Percentiles rank a stretch among this genome's conserved stretches.
phyloP scores from a whole-genome alignment of 2,329 filamentous ascomycete genomes.

The Colletotrichum chrysophilum region DNA sequence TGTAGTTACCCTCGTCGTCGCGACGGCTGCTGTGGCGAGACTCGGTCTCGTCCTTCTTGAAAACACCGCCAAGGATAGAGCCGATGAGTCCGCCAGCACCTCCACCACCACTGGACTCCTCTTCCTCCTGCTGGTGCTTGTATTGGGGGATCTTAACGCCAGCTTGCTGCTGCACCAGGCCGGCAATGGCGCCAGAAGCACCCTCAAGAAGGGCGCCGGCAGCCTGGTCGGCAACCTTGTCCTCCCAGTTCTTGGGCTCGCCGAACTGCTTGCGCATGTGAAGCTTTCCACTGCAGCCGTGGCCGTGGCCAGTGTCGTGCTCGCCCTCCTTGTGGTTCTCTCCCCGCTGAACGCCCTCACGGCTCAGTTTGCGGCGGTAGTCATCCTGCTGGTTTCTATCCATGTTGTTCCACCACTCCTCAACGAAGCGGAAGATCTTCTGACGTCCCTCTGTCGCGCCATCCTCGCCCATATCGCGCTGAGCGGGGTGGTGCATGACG shows the following conservation, averaged over 20 bases:
- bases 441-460: slow-evolving; percentile 74
- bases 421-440: slow-evolving; percentile 80
- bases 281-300: slow-evolving; percentile 81
- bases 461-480: slow-evolving; percentile 72
- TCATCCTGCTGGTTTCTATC: slow-evolving; percentile 65
- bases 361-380: slow-evolving; percentile 77
- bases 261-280: slow-evolving; percentile 74
- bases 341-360: slow-evolving; percentile 76
- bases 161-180: slow-evolving; percentile 50
- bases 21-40: slow-evolving; percentile 57
- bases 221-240: slow-evolving; percentile 60
- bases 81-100: slow-evolving; percentile 74
- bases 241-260: slow-evolving; percentile 54
- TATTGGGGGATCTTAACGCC: slow-evolving; percentile 44
- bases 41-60: slow-evolving; percentile 60
- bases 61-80: slow-evolving; percentile 68
- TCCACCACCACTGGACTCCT: slow-evolving; percentile 66
- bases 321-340: slow-evolving; percentile 89
- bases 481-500: slow-evolving; percentile 87
- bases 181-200: slow-evolving; percentile 58
- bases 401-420: slow-evolving; percentile 82
- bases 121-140: slow-evolving; percentile 38
- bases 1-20: slow-evolving; percentile 65
- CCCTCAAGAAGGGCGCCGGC: slow-evolving; percentile 63
- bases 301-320: slow-evolving; percentile 82